phyloP scores from a whole-genome alignment of 805 yeast species.

The Lachancea lanzarotensis region DNA sequence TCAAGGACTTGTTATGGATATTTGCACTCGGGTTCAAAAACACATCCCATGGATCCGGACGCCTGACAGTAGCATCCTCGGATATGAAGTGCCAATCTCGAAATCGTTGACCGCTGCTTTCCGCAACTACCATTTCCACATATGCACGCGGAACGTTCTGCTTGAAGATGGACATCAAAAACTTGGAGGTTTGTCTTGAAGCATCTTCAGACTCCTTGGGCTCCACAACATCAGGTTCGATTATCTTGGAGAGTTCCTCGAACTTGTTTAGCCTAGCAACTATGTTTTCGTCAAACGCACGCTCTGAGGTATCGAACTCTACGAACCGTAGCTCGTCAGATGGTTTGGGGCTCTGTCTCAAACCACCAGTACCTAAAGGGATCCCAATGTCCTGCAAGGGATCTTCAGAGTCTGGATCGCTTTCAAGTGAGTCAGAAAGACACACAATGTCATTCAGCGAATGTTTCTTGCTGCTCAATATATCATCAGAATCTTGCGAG shows the following conservation, averaged over 20 bases:
- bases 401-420: neutral
- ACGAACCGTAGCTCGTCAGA: neutral
- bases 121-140: constrained; percentile 17
- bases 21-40: neutral
- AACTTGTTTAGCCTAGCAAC: neutral
- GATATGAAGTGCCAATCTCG: constrained; percentile 27
- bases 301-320: constrained; percentile 1
- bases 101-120: constrained; percentile 18
- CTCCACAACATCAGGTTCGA: neutral
- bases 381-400: neutral
- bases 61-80: constrained; percentile 6
- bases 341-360: neutral
- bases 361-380: neutral
- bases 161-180: neutral
- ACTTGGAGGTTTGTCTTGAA: neutral
- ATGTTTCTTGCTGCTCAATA: neutral
- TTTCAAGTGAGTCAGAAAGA: neutral
- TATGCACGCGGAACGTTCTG: constrained; percentile 10
- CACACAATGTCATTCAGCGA: neutral
- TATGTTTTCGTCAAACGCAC: constrained; percentile 1
- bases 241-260: neutral
- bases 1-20: constrained; percentile 1
- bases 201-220: neutral
- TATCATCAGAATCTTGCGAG: constrained; percentile 13
- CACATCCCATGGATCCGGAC: constrained; percentile 2